These are phyloP conservation scores for Tricholoma hemisulphureum DNA, from an alignment of 768 basidiomycete species.

Conservation along the genomic window DNA sequence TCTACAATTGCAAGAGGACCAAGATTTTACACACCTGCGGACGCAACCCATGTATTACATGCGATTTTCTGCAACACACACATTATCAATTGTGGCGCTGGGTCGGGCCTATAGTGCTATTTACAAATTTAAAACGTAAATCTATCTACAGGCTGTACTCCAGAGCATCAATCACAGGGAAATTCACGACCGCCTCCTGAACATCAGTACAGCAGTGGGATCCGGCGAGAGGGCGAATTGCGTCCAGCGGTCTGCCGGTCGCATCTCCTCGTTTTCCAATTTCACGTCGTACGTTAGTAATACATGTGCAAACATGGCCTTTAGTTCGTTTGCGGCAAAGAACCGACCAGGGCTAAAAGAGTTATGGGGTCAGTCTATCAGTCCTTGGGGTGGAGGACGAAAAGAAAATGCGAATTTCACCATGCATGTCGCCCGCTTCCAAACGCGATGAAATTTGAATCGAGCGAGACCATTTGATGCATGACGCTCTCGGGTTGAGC, in stretches of 20 bases:
- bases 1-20: too few relatives aligned
- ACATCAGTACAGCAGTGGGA: conserved; percentile 26
- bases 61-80: too few relatives aligned
- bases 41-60: too few relatives aligned
- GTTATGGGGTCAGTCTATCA: background rate
- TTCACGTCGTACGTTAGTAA: conserved; percentile 42
- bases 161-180: too few relatives aligned
- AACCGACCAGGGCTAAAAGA: conserved; percentile 38
- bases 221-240: conserved; percentile 24
- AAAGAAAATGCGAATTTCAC: conserved; percentile 9
- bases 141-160: too few relatives aligned
- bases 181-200: conserved; percentile 13
- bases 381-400: background rate
- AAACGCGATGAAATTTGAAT: conserved; percentile 31
- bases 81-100: too few relatives aligned
- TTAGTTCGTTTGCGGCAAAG: conserved; percentile 42
- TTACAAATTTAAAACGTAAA: too few relatives aligned
- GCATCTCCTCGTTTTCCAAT: conserved; percentile 24
- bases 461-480: conserved; percentile 25
- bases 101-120: too few relatives aligned
- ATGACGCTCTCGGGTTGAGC: conserved; percentile 17
- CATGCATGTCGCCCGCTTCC: conserved; percentile 36
- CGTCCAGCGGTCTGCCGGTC: conserved; percentile 27
- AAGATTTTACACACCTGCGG: too few relatives aligned
- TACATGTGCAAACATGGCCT: conserved; percentile 44